A percentile compares a stretch with the other conserved stretches of the same genome.
These are phyloP conservation scores for Kwoniella sp. DNA, from an alignment of 768 basidiomycete genomes.

Conservation along the genomic window DNA sequence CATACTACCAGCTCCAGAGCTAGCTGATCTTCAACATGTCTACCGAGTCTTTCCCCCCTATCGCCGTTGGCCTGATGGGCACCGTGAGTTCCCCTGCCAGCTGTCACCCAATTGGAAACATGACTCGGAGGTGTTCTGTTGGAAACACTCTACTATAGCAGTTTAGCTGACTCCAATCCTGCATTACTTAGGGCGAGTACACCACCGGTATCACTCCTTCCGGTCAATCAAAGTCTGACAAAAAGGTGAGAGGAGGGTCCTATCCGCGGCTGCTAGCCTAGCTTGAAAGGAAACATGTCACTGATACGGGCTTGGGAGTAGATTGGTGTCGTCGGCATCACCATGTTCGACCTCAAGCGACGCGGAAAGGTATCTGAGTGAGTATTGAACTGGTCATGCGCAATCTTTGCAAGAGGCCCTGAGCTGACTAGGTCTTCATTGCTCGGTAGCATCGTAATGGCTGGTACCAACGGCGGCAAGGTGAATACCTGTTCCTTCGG, in stretches of 20 bases:
- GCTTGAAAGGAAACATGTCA: neutral
- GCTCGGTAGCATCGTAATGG: constrained; percentile 65
- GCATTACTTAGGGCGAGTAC: constrained; percentile 69
- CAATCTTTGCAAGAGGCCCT: neutral
- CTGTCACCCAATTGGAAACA: neutral
- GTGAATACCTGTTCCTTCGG: constrained; percentile 49
- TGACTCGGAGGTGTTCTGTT: neutral
- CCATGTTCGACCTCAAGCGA: constrained; percentile 84
- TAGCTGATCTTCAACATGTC: constrained; percentile 28
- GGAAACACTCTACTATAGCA: neutral
- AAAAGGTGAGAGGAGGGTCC: constrained; percentile 66
- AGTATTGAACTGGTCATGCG: too few relatives aligned
- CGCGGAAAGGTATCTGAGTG: constrained; percentile 67
- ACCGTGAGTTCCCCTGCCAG: constrained; percentile 37
- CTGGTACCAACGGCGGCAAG: constrained; percentile 75
- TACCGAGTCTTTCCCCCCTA: constrained; percentile 38
- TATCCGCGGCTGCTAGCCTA: too few relatives aligned
- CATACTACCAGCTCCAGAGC: neutral
- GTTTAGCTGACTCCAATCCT: neutral
- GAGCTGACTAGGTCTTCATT: neutral
- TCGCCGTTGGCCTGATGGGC: constrained; percentile 50
- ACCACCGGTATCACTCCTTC: constrained; percentile 92
- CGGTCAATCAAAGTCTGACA: constrained; percentile 92
- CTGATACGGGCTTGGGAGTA: constrained; percentile 13
- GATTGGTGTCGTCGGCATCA: constrained; percentile 79